Base-by-base conservation (phyloP, 192 early-diverging fungal genomes). In the Borealophlyctis nickersoniae region DNA sequence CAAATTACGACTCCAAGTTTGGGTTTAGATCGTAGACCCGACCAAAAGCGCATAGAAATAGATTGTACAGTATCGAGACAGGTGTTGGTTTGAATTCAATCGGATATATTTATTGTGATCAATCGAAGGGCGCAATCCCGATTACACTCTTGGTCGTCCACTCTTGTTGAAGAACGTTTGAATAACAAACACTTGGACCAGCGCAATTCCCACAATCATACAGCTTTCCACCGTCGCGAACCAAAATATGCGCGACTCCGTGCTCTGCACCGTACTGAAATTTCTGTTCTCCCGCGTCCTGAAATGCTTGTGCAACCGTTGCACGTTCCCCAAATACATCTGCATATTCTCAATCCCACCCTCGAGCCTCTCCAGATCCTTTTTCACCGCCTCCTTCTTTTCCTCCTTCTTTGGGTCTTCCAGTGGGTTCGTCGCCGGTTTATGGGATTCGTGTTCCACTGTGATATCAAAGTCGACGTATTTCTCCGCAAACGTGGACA, bases 401-500 rank as follows among this genome's bases (percentile, higher is more conserved):
- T 27, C 27, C 36, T n/a, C n/a, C 0, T 14, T 19, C 32, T 62
- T 31, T 11, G 49, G 14, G 32, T 49, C 28, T 22, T 56, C 60
- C 48, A 36, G 65, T 2, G 63, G 54, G 27, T 53, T 49, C 51
- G 58, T 28, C 22, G 26, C 50, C 27, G 54, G 30, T 57, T 16
- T 19, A 48, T 19, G 52, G 51, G 29, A 76, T 77, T 97, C 94
- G 74, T 95, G 84, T 73, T 99, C 93, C 16, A 94, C 81, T 0
- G 86, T 82, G 60, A 98, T 91, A 65, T 98, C 96, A 75, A 98
- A 95, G 71, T 98, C 96, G 30, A 99, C 54, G 29, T 67, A 60
- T 62, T 99, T 99, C 69, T 97, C 93, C 14, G 90, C 87, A 83
- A 94, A 95, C 11, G 93, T 92, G 27, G 93, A 90, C 84, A 95